A percentile compares a stretch with the other conserved stretches of the same genome.
These are phyloP conservation scores for Hyaloscypha bicolor DNA, from an alignment of 495 filamentous ascomycete species.

Conservation along the genomic window DNA sequence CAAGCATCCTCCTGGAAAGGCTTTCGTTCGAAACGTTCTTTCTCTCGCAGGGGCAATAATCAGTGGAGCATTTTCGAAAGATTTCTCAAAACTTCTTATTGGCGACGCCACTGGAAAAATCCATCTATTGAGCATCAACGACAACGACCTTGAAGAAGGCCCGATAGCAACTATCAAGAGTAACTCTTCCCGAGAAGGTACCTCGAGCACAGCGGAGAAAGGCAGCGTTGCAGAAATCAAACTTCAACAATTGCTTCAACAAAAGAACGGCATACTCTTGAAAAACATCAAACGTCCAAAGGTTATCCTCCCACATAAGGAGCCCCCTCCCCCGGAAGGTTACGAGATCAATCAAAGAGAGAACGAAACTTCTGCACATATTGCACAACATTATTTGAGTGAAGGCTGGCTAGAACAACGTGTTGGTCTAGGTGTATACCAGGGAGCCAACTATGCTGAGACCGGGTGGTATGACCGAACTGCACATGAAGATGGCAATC, in stretches of 20 bases:
- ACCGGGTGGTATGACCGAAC: constrained; percentile 36
- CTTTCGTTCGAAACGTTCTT: constrained; percentile 62
- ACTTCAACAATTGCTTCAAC: not conserved
- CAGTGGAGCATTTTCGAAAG: constrained; percentile 71
- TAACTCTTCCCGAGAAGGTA: not conserved
- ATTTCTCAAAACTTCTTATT: constrained; percentile 69
- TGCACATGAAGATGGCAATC: constrained; percentile 42
- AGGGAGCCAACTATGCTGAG: constrained; percentile 47
- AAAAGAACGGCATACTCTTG: not conserved
- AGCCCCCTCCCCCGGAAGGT: constrained; percentile 40
- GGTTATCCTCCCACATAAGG: constrained; percentile 45
- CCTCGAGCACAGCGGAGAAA: not conserved
- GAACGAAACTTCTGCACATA: constrained; percentile 11
- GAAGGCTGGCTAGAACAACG: constrained; percentile 36
- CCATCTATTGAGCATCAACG: constrained; percentile 61
- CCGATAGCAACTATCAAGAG: not conserved
- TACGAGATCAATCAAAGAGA: constrained; percentile 21
- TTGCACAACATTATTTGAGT: constrained; percentile 35
- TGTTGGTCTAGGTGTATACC: constrained; percentile 45
- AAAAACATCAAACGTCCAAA: constrained; percentile 40
- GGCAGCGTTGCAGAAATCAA: not conserved
- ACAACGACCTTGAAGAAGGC: constrained; percentile 14
- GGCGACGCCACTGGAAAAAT: constrained; percentile 77
- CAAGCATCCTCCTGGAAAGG: constrained; percentile 56
- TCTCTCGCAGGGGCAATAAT: constrained; percentile 55